Evolutionary conservation across 306 rosid genomes (phyloP).

Genomic region (Dicorynia guianensis): DNA sequence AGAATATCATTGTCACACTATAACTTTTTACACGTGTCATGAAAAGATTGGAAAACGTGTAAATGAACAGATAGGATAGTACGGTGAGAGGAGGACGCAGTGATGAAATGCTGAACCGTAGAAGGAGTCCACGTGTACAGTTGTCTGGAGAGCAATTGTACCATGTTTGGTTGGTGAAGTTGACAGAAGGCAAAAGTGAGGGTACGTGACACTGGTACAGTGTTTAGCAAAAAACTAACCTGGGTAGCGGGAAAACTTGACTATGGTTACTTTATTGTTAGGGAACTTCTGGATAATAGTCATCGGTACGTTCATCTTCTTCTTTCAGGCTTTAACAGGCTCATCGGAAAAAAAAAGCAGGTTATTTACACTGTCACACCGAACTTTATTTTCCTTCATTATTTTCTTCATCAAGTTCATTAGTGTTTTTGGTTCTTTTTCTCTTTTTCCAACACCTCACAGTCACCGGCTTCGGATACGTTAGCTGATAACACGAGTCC

Average conservation of each 20-base stretch:
- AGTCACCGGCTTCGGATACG: no score
- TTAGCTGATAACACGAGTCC: no score
- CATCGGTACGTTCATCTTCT: background rate
- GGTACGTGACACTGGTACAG: slow-evolving; percentile 32
- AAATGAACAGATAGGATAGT: background rate
- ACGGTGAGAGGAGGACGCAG: slow-evolving; percentile 13
- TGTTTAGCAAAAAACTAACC: background rate
- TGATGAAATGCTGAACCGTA: background rate
- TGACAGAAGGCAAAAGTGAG: slow-evolving; percentile 14
- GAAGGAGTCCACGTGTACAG: slow-evolving; percentile 33
- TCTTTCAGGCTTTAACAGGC: no score
- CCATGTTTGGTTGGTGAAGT: slow-evolving; percentile 1
- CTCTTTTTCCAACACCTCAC: no score
- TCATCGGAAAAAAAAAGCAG: no score
- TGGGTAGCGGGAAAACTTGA: background rate
- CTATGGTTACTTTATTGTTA: slow-evolving; percentile 14
- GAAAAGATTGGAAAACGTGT: slow-evolving; percentile 16
- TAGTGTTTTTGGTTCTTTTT: no score
- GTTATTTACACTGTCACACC: no score
- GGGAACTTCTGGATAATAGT: background rate
- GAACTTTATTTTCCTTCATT: no score
- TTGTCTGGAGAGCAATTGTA: slow-evolving; percentile 37
- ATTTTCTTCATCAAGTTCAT: no score
- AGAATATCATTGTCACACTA: no score
- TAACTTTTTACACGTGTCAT: background rate